phyloP scores from a whole-genome alignment of 306 rosid species.

The Quercus variabilis region DNA sequence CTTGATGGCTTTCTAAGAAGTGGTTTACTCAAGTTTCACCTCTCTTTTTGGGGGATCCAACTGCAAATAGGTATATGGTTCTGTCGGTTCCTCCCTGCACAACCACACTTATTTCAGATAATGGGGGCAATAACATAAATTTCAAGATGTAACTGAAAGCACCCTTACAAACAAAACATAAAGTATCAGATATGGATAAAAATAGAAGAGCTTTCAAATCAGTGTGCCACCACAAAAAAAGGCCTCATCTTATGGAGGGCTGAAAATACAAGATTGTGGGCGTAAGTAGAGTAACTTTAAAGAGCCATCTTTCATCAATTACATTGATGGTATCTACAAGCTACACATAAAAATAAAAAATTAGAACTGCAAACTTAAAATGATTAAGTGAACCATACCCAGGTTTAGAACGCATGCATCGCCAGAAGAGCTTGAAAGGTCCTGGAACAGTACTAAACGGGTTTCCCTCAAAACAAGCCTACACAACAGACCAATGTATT shows the following conservation, averaged over 20 bases:
- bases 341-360: background rate
- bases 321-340: background rate
- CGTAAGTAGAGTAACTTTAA: background rate
- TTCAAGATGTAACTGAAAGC: conserved; percentile 5
- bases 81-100: conserved; percentile 88
- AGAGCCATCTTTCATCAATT: background rate
- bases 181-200: background rate
- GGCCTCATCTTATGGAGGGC: background rate
- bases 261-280: background rate
- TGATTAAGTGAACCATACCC: conserved; percentile 37
- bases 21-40: conserved; percentile 50
- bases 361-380: background rate
- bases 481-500: conserved; percentile 12
- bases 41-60: conserved; percentile 72
- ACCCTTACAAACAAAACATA: background rate
- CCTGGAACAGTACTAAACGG: conserved; percentile 96
- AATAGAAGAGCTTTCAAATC: background rate
- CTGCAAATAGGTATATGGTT: conserved; percentile 70
- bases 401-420: conserved; percentile 97
- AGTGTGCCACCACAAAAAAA: background rate
- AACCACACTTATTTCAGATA: conserved; percentile 9
- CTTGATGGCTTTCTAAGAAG: background rate
- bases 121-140: conserved; percentile 1
- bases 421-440: conserved; percentile 95
- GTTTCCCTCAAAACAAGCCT: conserved; percentile 97